phyloP scores from a whole-genome alignment of 306 rosid species.

The Rosa lucieae region DNA sequence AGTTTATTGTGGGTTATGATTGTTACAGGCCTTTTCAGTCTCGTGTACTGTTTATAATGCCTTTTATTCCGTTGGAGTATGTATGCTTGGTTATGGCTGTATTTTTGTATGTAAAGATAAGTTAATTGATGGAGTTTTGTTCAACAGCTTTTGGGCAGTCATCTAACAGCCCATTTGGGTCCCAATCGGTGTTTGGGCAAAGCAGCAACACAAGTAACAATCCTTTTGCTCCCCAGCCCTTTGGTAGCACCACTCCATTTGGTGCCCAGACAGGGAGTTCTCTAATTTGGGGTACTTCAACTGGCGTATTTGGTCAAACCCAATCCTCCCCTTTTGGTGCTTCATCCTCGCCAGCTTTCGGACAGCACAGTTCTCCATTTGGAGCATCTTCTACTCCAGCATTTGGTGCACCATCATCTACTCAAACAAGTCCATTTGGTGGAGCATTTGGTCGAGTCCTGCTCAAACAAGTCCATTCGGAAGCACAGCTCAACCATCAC shows the following conservation, averaged over 20 bases:
- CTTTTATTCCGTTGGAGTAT: not conserved
- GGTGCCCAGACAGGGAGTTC: constrained; percentile 67
- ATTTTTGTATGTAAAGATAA: constrained; percentile 8
- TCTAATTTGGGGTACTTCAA: constrained; percentile 80
- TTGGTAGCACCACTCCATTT: constrained; percentile 72
- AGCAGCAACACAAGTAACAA: constrained; percentile 53
- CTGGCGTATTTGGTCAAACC: constrained; percentile 86
- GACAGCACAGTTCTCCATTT: constrained; percentile 52
- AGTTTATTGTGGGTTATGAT: constrained; percentile 4
- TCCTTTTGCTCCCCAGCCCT: constrained; percentile 85
- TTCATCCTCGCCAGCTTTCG: constrained; percentile 76
- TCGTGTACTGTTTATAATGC: not conserved
- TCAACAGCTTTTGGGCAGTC: constrained; percentile 89
- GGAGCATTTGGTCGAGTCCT: constrained; percentile 72
- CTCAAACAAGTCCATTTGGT: constrained; percentile 40
- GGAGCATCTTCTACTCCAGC: constrained; percentile 75
- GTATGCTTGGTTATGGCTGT: not conserved
- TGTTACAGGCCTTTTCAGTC: not conserved
- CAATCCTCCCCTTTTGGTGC: constrained; percentile 63
- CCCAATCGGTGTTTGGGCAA: constrained; percentile 82
- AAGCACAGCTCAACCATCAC: constrained; percentile 66
- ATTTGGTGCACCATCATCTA: constrained; percentile 37
- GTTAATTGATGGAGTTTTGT: constrained; percentile 20
- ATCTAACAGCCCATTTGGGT: constrained; percentile 74
- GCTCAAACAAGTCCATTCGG: constrained; percentile 82